phyloP scores from a whole-genome alignment of 2,329 filamentous ascomycete species.

The Lecanicillium sp. region DNA sequence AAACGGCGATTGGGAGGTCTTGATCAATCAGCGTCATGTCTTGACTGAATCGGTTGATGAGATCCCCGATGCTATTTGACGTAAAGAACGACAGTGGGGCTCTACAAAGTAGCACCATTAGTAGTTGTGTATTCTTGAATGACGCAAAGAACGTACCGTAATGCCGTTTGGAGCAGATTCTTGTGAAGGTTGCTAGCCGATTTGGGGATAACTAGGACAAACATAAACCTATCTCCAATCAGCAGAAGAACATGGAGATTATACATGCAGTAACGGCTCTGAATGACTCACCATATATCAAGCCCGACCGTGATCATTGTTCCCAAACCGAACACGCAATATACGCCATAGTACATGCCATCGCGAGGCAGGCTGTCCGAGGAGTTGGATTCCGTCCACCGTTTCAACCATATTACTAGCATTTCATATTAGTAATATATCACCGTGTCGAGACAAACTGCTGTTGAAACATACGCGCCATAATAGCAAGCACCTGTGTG shows the following conservation, averaged over 20 bases:
- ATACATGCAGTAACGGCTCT: slow-evolving; percentile 4
- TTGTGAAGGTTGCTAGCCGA: slow-evolving; percentile 1
- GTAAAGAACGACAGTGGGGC: slow-evolving; percentile 18
- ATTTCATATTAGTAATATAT: not conserved
- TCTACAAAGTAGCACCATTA: not conserved
- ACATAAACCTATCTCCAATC: slow-evolving; percentile 2
- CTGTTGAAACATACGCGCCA: not conserved
- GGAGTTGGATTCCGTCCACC: slow-evolving; percentile 20
- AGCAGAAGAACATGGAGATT: slow-evolving; percentile 3
- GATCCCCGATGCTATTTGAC: slow-evolving; percentile 17
- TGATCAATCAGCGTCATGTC: slow-evolving; percentile 6
- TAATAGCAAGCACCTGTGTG: not conserved
- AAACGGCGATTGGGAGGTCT: slow-evolving; percentile 7
- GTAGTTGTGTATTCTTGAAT: not conserved
- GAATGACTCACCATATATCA: slow-evolving; percentile 6
- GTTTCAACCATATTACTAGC: slow-evolving; percentile 23
- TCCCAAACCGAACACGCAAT: not conserved
- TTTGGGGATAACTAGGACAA: slow-evolving; percentile 1
- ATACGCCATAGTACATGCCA: slow-evolving; percentile 4
- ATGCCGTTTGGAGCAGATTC: not conserved
- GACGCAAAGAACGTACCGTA: not conserved
- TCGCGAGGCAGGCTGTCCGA: not conserved
- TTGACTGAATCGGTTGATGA: slow-evolving; percentile 20
- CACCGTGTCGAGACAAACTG: not conserved
- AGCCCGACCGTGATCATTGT: not conserved